These are phyloP conservation scores for Purshia tridentata DNA, from an alignment of 306 rosid species.

Conservation along the genomic window DNA sequence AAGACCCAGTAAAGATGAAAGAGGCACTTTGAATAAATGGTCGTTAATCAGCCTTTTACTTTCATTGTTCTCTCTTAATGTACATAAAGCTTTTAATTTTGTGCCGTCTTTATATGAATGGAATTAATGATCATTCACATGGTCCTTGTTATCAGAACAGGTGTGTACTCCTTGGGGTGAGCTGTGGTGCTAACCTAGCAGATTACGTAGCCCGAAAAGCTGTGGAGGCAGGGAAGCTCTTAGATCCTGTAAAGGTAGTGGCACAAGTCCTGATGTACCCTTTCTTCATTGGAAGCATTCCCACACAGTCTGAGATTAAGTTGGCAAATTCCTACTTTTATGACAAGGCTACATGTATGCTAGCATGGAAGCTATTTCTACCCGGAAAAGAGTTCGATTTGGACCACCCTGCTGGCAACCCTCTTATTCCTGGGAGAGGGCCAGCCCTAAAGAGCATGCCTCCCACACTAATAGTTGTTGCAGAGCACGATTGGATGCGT, in stretches of 20 bases:
- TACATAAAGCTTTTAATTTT: neutral
- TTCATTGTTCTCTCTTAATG: neutral
- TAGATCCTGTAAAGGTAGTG: conserved; percentile 86
- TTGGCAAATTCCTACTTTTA: conserved; percentile 83
- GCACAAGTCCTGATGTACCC: conserved; percentile 89
- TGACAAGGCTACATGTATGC: conserved; percentile 79
- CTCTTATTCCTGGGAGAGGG: conserved; percentile 54
- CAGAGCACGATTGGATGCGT: conserved; percentile 90
- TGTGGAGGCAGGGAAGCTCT: conserved; percentile 65
- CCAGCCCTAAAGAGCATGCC: conserved; percentile 75
- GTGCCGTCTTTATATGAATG: neutral
- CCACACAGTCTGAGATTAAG: conserved; percentile 82
- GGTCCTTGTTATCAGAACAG: conserved; percentile 44
- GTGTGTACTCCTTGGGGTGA: conserved; percentile 89
- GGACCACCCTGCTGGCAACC: conserved; percentile 89
- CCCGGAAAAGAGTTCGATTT: conserved; percentile 65
- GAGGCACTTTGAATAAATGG: neutral
- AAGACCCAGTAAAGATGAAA: neutral
- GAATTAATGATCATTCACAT: neutral
- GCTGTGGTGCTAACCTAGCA: conserved; percentile 92
- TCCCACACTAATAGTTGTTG: conserved; percentile 84
- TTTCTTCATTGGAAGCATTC: conserved; percentile 66
- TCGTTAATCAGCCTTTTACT: neutral
- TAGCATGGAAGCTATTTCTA: conserved; percentile 87
- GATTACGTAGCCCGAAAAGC: conserved; percentile 76